Evolutionary conservation across 192 early-diverging fungal species (phyloP).

Genomic region (Podila clonocystis): DNA sequence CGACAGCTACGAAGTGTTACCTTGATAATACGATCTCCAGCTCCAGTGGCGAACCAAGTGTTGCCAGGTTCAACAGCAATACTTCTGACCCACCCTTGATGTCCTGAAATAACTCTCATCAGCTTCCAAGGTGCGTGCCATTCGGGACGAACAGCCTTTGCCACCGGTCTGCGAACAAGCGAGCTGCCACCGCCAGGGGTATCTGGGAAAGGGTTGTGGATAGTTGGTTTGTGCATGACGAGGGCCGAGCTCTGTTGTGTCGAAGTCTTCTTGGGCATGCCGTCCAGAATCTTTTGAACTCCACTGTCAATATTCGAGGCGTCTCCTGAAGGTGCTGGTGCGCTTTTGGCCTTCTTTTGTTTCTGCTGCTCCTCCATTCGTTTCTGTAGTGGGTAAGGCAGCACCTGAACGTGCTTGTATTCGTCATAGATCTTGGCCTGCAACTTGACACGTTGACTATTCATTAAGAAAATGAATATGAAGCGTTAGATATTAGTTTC

Average conservation of each 20-base stretch:
- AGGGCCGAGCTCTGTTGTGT: slow-evolving; percentile 27
- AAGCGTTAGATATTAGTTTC: neutral
- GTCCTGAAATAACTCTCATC: slow-evolving; percentile 96
- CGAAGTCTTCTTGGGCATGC: slow-evolving; percentile 52
- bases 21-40: slow-evolving; percentile 97
- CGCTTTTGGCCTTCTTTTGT: slow-evolving; percentile 53
- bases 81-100: slow-evolving; percentile 96
- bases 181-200: slow-evolving; percentile 56
- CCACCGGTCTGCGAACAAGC: slow-evolving; percentile 61
- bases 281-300: slow-evolving; percentile 57
- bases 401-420: slow-evolving; percentile 67
- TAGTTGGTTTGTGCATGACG: slow-evolving; percentile 51
- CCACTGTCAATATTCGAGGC: slow-evolving; percentile 37
- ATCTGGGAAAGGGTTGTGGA: slow-evolving; percentile 56
- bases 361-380: slow-evolving; percentile 58
- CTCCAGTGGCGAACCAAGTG: slow-evolving; percentile 99
- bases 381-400: slow-evolving; percentile 69
- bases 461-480: neutral
- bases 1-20: slow-evolving; percentile 39
- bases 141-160: slow-evolving; percentile 70
- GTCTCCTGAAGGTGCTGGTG: slow-evolving; percentile 33
- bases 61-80: slow-evolving; percentile 95
- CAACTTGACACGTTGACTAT: slow-evolving; percentile 73
- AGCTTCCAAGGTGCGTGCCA: slow-evolving; percentile 99
- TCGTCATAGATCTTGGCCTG: slow-evolving; percentile 82